These are phyloP conservation scores for Prunus mongolica DNA, from an alignment of 306 rosid species.

Conservation along the genomic window DNA sequence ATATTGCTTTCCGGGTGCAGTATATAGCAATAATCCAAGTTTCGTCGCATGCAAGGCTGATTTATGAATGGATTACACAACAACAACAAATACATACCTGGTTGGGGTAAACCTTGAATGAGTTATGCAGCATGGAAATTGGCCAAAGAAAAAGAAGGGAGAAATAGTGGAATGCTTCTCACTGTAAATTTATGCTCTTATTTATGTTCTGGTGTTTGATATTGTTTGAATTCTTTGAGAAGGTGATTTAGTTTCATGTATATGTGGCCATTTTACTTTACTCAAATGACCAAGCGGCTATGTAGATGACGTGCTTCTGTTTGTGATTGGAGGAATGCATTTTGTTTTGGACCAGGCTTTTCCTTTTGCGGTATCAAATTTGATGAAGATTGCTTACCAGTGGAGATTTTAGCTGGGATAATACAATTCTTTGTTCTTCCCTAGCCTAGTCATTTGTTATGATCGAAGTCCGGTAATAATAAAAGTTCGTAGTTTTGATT, in stretches of 20 bases:
- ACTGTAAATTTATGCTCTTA: constrained; percentile 37
- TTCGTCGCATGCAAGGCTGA: constrained; percentile 26
- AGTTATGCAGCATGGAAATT: constrained; percentile 16
- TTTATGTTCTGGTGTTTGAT: constrained; percentile 38
- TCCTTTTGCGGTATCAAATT: not conserved
- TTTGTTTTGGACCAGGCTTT: constrained; percentile 22
- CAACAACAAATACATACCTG: constrained; percentile 27
- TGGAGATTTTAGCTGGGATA: not conserved
- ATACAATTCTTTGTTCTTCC: not conserved
- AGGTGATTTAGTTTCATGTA: constrained; percentile 36
- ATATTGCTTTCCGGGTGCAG: constrained; percentile 23
- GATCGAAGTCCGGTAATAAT: no score
- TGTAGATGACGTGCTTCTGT: constrained; percentile 36
- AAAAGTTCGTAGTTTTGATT: no score
- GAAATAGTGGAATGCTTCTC: constrained; percentile 18
- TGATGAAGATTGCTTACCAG: not conserved
- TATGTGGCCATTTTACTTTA: constrained; percentile 26
- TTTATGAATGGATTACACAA: constrained; percentile 20
- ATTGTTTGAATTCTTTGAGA: constrained; percentile 57
- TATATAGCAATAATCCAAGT: constrained; percentile 41
- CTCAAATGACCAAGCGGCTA: constrained; percentile 30
- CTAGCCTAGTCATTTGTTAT: no score
- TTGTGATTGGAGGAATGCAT: constrained; percentile 36
- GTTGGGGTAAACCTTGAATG: constrained; percentile 27
- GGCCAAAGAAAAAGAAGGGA: constrained; percentile 3